phyloP scores from a whole-genome alignment of 2,329 filamentous ascomycete species.

The Didymosphaeria variabile region DNA sequence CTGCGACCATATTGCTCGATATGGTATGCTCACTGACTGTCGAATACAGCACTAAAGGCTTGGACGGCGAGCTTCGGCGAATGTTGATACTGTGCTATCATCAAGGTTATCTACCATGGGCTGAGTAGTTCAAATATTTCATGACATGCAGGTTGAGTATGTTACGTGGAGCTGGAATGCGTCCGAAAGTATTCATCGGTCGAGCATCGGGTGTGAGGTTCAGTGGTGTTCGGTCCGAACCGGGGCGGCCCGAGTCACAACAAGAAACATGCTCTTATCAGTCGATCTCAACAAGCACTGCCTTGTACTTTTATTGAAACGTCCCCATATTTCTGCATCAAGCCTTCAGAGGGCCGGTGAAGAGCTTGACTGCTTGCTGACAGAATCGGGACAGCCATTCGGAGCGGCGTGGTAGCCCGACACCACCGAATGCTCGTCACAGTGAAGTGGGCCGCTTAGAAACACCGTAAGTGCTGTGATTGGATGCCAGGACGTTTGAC shows the following conservation, averaged over 20 bases:
- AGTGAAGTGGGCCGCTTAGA: constrained; percentile 1
- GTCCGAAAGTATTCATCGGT: background rate
- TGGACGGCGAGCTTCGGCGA: constrained; percentile 31
- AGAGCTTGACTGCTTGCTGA: background rate
- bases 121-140: background rate
- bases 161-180: background rate
- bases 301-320: background rate
- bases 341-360: background rate
- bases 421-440: background rate
- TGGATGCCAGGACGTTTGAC: background rate
- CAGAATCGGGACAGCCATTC: background rate
- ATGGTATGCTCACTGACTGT: constrained; percentile 24
- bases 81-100: background rate
- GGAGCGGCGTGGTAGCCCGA: background rate
- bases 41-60: constrained; percentile 40
- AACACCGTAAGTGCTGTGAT: background rate
- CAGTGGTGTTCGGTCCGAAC: constrained; percentile 2
- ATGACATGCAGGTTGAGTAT: background rate
- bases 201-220: background rate
- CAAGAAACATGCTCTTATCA: background rate
- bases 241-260: background rate
- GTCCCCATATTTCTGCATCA: background rate
- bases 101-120: background rate
- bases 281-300: background rate
- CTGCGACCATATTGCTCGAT: constrained; percentile 29